phyloP scores from a whole-genome alignment of 2,329 filamentous ascomycete species.

The Clonostachys byssicola region DNA sequence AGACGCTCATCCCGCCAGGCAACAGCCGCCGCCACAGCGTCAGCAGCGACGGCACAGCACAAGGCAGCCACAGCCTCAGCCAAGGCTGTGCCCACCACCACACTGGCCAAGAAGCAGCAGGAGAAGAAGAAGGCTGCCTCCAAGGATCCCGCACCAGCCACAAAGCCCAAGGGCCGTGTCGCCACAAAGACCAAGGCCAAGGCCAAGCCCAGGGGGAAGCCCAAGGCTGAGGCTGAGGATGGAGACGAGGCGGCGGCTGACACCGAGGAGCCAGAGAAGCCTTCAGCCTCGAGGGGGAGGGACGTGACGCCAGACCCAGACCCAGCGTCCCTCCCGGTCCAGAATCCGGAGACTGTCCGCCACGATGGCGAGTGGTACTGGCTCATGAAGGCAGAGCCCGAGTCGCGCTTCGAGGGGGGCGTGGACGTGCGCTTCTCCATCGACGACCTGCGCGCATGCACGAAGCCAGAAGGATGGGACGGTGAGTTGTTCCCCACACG shows the following conservation, averaged over 20 bases:
- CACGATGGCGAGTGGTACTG: conserved; percentile 55
- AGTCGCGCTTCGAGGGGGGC: conserved; percentile 80
- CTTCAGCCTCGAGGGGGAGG: neutral
- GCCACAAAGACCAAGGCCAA: conserved; percentile 1
- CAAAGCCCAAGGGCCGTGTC: conserved; percentile 1
- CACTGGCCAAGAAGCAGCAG: neutral
- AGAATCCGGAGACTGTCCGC: conserved; percentile 29
- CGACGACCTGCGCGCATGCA: conserved; percentile 73
- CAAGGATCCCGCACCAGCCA: neutral
- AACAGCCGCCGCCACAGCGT: conserved; percentile 2
- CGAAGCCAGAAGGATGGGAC: conserved; percentile 84
- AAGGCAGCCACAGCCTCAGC: neutral
- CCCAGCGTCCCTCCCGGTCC: conserved; percentile 23
- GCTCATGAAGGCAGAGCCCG: conserved; percentile 86
- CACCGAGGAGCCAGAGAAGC: neutral
- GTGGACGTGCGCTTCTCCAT: conserved; percentile 92
- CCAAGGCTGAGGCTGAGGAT: neutral
- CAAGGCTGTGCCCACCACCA: neutral
- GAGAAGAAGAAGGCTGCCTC: neutral
- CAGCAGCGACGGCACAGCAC: conserved; percentile 1
- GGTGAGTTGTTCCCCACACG: conserved; percentile 46
- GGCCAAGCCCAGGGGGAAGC: neutral
- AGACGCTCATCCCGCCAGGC: conserved; percentile 19
- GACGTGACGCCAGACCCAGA: conserved; percentile 19
- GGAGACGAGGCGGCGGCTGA: neutral